A percentile compares a stretch with the other conserved stretches of the same genome.
phyloP scores from a whole-genome alignment of 441 rosid species.

The Iberis amara region DNA sequence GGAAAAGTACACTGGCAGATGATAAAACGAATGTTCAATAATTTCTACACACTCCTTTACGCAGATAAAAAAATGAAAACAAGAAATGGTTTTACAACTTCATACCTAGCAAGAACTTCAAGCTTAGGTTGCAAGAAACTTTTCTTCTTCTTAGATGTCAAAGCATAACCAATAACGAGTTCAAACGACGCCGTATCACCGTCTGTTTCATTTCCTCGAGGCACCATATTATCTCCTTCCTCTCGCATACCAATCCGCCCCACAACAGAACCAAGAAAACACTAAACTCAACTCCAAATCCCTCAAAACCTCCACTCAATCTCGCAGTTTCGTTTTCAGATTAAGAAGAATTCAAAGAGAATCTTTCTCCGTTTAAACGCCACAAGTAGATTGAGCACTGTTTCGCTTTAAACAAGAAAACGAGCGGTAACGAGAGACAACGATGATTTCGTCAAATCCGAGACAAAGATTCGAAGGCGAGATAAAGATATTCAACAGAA shows the following conservation, averaged over 20 bases:
- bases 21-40: no score
- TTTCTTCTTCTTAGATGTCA: slow-evolving; percentile 79
- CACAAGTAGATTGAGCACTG: neutral
- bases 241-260: slow-evolving; percentile 18
- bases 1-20: neutral
- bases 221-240: slow-evolving; percentile 17
- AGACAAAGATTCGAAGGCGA: neutral
- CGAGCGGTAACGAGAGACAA: neutral
- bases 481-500: neutral
- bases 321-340: neutral
- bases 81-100: slow-evolving; percentile 7
- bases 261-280: no score
- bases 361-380: neutral
- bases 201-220: neutral
- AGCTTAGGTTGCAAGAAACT: slow-evolving; percentile 89
- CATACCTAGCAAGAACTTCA: slow-evolving; percentile 68
- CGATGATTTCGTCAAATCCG: slow-evolving; percentile 10
- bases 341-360: neutral
- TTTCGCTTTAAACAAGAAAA: neutral
- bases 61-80: neutral
- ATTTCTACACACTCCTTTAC: neutral
- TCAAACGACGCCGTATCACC: slow-evolving; percentile 23
- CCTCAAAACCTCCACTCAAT: neutral
- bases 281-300: neutral
- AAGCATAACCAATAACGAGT: slow-evolving; percentile 72